Evolutionary conservation across 495 filamentous ascomycete genomes (phyloP), one percentile per base, ranked within the genome.

Genomic region (Xylaria acuta): DNA sequence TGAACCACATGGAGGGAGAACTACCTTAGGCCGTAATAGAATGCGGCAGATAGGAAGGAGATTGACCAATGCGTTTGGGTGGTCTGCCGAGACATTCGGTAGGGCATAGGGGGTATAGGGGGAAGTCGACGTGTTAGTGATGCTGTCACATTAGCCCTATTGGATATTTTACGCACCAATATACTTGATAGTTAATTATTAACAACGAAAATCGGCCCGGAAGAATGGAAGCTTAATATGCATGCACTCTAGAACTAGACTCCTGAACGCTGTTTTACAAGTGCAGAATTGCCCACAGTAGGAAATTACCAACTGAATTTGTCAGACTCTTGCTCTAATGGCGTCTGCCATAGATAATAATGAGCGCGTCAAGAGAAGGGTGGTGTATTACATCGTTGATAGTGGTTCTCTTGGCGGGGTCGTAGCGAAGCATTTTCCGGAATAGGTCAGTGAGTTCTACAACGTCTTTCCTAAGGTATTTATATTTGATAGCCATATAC

Each of bases 71-170:
- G 30, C 41, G 0, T 66, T 51, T n/a, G 64, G 64, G 27, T 66
- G 64, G 63, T 34, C 64, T 36, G 64, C 64, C 2, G 43, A 49
- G 7, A 66, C 64, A 25, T 66, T 66, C 20, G 14, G 16, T 14
- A 30, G 16, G 5, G 1, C 18, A 58, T 58, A 34, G 6, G 27
- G 53, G 27, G 25, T 49, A 2, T 0, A 22, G n/a, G 22, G 12
- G 2, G 16, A 11, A 1, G 22, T 3, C 8, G n/a, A 53, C 18
- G 3, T 12, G n/a, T 27, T 27, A 2, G 22, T 45, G 16, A 20
- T 45, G 38, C 12, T 43, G 5, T 16, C 45, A n/a, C 0, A 47
- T 47, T 47, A 5, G 45, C n/a, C 16, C 5, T n/a, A 7, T n/a
- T 47, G 18, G 5, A n/a, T n/a, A 18, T 43, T 43, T 14, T 47